Evolutionary conservation across 192 early-diverging fungal genomes (phyloP), one percentile per base, ranked within the genome.

Genomic region (Jimgerdemannia lactiflua): DNA sequence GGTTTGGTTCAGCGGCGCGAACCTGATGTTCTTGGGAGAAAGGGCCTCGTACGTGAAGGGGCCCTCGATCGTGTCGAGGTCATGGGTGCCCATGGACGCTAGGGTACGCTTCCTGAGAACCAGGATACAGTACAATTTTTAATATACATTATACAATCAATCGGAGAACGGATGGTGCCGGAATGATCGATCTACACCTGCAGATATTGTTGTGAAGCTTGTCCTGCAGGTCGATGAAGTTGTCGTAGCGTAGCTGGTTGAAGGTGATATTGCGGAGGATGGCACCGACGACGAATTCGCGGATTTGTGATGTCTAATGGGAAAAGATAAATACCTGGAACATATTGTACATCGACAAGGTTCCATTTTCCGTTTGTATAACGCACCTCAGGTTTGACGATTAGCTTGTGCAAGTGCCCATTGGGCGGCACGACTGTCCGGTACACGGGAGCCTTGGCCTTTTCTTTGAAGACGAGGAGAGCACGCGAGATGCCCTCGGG

Each of bases 151-250:
- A n/a, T 3, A 77, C n/a, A 75, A 8, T 17, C 18, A 64, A n/a
- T 69, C 69, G 42, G 54, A 78, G 43, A 17, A n/a, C n/a, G n/a
- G n/a, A n/a, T n/a, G n/a, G n/a, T n/a, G n/a, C n/a, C n/a, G n/a
- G n/a, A n/a, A n/a, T n/a, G n/a, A 69, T 44, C 4, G 6, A 69
- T 59, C 59, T 43, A 39, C 76, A 91, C 91, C 93, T 85, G 89
- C 97, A 97, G 74, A 99, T 91, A 85, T 97, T 99, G 80, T 92
- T 91, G 87, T 99, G 97, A 67, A 99, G 91, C 89, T 98, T 99
- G 78, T 99, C 97, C 83, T 99, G 98, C 64, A 99, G 85, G 72
- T 98, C 96, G 75, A 99, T 99, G 85, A 99, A 99, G 76, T 91
- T 94, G 81, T 96, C 87, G 86, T 99, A 98, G 75, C 87, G 86